Percentiles rank a stretch among this genome's conserved stretches.
Evolutionary conservation across 169 alveolate species (phyloP).

Genomic region (Babesia sp.): DNA sequence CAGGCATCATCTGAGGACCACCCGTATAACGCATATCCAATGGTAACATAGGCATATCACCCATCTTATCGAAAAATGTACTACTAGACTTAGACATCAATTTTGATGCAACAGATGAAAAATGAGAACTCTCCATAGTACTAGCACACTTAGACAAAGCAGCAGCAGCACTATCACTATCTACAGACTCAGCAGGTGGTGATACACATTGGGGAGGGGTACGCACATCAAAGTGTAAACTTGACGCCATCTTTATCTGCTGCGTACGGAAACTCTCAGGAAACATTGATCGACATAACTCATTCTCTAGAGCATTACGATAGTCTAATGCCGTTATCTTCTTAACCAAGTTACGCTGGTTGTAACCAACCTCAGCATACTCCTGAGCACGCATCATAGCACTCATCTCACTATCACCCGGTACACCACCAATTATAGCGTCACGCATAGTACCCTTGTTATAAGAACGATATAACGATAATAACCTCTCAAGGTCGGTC

Average conservation of each 20-base stretch:
- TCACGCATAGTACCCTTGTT: conserved; percentile 3
- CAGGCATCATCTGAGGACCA: conserved; percentile 10
- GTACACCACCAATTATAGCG: background rate
- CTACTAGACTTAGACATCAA: background rate
- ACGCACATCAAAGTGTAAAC: conserved; percentile 58
- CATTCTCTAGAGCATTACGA: conserved; percentile 54
- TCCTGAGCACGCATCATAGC: conserved; percentile 36
- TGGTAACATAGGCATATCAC: conserved; percentile 8
- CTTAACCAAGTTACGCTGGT: conserved; percentile 49
- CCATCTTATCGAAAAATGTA: conserved; percentile 4
- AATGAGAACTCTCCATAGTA: background rate
- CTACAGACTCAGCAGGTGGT: conserved; percentile 29
- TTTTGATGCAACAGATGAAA: conserved; percentile 15
- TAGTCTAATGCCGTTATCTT: conserved; percentile 51
- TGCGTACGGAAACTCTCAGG: conserved; percentile 43
- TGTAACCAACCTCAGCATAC: conserved; percentile 60
- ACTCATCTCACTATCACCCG: conserved; percentile 2
- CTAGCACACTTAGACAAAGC: conserved; percentile 24
- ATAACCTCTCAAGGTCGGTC: conserved; percentile 28
- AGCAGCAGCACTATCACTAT: conserved; percentile 7
- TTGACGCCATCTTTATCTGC: conserved; percentile 38
- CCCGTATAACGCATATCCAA: conserved; percentile 31
- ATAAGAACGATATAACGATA: conserved; percentile 35
- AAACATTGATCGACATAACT: conserved; percentile 5
- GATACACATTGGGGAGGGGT: conserved; percentile 66